Evolutionary conservation across 169 alveolate genomes (phyloP).

Genomic region (Plasmodium ovale): DNA sequence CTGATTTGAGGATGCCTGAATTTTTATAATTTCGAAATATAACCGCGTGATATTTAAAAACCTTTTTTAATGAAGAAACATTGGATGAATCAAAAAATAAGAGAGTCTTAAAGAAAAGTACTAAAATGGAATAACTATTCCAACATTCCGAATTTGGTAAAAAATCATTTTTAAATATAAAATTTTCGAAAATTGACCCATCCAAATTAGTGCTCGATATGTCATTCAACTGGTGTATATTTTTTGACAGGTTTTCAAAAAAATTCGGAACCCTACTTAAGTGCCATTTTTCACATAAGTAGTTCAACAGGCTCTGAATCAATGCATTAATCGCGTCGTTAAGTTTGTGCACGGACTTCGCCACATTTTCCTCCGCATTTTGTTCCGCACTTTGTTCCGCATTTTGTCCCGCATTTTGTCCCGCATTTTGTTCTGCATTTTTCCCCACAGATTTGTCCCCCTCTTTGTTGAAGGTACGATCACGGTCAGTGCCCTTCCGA

Average conservation of each 20-base stretch:
- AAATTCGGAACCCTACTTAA: conserved; percentile 37
- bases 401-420: conserved; percentile 3
- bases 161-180: conserved; percentile 55
- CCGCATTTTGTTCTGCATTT: conserved; percentile 22
- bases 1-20: conserved; percentile 30
- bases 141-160: conserved; percentile 10
- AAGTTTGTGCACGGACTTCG: conserved; percentile 19
- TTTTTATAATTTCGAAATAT: conserved; percentile 54
- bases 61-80: conserved; percentile 63
- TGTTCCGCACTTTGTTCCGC: too few relatives aligned
- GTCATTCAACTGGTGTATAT: conserved; percentile 5
- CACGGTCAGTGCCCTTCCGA: too few relatives aligned
- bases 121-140: conserved; percentile 51
- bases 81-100: conserved; percentile 61
- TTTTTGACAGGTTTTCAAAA: conserved; percentile 46
- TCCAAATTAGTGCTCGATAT: conserved; percentile 33
- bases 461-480: conserved; percentile 26
- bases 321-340: conserved; percentile 28
- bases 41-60: conserved; percentile 49
- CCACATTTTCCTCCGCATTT: conserved; percentile 10
- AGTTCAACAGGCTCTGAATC: conserved; percentile 45
- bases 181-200: conserved; percentile 20
- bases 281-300: conserved; percentile 14
- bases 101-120: conserved; percentile 62
- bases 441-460: conserved; percentile 11